Conservation (phyloP, 305 asterid species). For the Solanum hybrid region DNA sequence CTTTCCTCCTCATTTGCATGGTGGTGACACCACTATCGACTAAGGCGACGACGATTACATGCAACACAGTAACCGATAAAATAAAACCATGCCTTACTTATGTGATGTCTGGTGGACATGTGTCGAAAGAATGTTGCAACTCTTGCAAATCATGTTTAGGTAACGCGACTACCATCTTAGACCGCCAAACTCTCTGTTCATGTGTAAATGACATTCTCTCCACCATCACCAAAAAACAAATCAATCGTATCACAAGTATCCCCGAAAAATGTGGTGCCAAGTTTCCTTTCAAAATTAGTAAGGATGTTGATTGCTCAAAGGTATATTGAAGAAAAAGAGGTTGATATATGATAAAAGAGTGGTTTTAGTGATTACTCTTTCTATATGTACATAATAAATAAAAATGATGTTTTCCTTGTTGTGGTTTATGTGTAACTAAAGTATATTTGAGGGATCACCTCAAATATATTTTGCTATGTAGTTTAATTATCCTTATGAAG, state of each 20-base stretch:
- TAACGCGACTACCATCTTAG: background rate
- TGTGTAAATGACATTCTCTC: background rate
- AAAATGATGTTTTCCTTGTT: background rate
- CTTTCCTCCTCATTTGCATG: background rate
- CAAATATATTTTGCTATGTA: background rate
- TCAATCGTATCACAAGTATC: background rate
- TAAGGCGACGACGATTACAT: background rate
- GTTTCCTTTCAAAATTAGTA: background rate
- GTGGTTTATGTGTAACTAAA: background rate
- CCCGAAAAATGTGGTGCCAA: background rate
- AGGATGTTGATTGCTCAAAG: background rate
- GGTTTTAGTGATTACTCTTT: background rate
- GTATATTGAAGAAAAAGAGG: background rate
- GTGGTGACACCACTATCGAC: background rate
- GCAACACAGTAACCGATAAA: background rate
- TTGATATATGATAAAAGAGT: background rate
- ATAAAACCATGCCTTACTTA: background rate
- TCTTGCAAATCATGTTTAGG: background rate
- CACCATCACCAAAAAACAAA: background rate
- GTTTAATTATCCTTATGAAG: background rate
- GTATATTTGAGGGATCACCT: background rate
- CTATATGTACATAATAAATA: background rate
- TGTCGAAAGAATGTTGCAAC: background rate
- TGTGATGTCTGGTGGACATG: background rate
- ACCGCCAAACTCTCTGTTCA: background rate